phyloP scores from a whole-genome alignment of 2,329 filamentous ascomycete species.

The Alternaria ethzedia region DNA sequence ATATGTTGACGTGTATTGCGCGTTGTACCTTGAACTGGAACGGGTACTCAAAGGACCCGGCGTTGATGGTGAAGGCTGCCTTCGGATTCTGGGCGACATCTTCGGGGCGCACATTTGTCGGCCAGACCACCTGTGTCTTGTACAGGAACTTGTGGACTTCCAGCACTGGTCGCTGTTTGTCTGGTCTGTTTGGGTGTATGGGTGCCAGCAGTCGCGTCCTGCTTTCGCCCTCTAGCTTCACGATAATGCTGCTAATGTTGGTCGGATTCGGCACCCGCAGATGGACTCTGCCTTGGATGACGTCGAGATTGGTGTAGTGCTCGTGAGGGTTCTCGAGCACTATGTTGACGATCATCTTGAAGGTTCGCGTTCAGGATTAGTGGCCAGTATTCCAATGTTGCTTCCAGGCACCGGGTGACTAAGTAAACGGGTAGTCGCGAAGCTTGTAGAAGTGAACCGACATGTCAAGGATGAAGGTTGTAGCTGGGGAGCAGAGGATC shows the following conservation, averaged over 20 bases:
- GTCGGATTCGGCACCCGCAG: slow-evolving; percentile 53
- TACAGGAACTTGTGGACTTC: slow-evolving; percentile 73
- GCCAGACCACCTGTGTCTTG: slow-evolving; percentile 74
- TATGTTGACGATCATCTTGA: slow-evolving; percentile 63
- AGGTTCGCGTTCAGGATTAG: slow-evolving; percentile 1
- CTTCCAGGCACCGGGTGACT: slow-evolving; percentile 9
- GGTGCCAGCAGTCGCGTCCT: slow-evolving; percentile 68
- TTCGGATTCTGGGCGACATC: slow-evolving; percentile 49
- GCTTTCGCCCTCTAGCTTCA: slow-evolving; percentile 84
- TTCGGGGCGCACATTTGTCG: slow-evolving; percentile 56
- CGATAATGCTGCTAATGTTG: slow-evolving; percentile 65
- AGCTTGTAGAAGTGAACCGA: slow-evolving; percentile 21
- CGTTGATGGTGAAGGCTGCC: slow-evolving; percentile 64
- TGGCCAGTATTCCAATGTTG: neutral
- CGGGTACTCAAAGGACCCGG: slow-evolving; percentile 76
- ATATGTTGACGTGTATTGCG: neutral
- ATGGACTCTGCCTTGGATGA: slow-evolving; percentile 65
- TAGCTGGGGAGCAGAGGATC: slow-evolving; percentile 4
- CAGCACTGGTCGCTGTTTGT: slow-evolving; percentile 54
- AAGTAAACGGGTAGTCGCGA: slow-evolving; percentile 23
- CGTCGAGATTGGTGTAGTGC: slow-evolving; percentile 82
- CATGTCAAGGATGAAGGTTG: slow-evolving; percentile 31
- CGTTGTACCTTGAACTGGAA: slow-evolving; percentile 77
- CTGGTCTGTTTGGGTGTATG: slow-evolving; percentile 48
- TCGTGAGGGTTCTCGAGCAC: slow-evolving; percentile 68